Base-by-base conservation (phyloP, 768 basidiomycete genomes). In the Peribolospora baueri region DNA sequence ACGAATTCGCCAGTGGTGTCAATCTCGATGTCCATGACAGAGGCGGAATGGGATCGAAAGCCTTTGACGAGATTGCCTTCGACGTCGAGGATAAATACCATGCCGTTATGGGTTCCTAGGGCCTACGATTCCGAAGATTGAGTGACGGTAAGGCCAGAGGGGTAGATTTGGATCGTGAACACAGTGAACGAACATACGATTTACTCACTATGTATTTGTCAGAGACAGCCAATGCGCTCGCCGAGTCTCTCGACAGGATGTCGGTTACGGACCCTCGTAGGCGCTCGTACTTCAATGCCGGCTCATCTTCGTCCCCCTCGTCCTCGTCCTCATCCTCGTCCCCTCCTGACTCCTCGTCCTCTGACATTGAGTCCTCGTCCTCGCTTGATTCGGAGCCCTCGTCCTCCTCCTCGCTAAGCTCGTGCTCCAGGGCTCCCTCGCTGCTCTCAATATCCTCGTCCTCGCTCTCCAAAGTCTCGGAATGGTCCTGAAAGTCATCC, bases 61-160 rank as follows among this genome's bases (percentile, higher is more conserved):
- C 84, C 84, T 67, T 86, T 90, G 68, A 88, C 74, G 48, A 82
- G 77, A 54, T 78, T 75, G 4, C 90, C 91, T 38, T 76, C 68
- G 46, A 83, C 72, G 63, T 80, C 80, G 10, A 93, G 71, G 14
- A 93, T 74, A 64, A 93, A 84, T 3, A 95, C 77, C 59, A 88
- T 79, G n/a, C 91, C 91, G 51, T 75, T 76, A 66, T 95, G 90
- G 2, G 91, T 93, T 25, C 90, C 91, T 43, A 97, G 68, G 37
- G 81, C 84, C 88, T 97, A 55, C 39, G 5, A 7, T 36, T 51
- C 48, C 36, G 37, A 8, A 52, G 51, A 25, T 36, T 9, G 50
- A 14, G 6, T 11, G 9, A 10, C 10, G 8, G 25, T 38, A 50
- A 50, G 7, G 14, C 39, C 7, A 37, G 40, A 13, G 7, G 39